phyloP scores from a whole-genome alignment of 1,284 basidiomycete genomes.

The Moesziomyces parantarcticus region DNA sequence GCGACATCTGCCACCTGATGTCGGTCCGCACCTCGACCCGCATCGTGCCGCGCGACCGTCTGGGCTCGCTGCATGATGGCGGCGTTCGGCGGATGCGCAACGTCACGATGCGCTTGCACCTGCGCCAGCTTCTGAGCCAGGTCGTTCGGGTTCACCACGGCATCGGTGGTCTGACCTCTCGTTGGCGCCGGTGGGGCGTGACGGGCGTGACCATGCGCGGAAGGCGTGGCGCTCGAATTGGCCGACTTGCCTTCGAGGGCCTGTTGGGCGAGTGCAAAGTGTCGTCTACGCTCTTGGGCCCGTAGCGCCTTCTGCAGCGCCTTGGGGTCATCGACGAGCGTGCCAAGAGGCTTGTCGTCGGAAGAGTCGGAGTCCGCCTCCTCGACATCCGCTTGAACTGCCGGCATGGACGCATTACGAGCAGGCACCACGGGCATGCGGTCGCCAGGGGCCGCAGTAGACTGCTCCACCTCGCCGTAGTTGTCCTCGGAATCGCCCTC shows the following conservation, averaged over 20 bases:
- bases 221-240: slow-evolving; percentile 12
- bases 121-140: slow-evolving; percentile 27
- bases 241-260: slow-evolving; percentile 34
- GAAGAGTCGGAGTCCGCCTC: slow-evolving; percentile 47
- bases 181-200: slow-evolving; percentile 4
- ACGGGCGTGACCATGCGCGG: slow-evolving; percentile 11
- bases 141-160: slow-evolving; percentile 31
- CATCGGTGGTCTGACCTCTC: slow-evolving; percentile 8
- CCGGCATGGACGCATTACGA: slow-evolving; percentile 14
- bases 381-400: slow-evolving; percentile 3
- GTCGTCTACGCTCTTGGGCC: slow-evolving; percentile 42
- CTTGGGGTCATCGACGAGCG: slow-evolving; percentile 46
- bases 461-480: slow-evolving; percentile 26
- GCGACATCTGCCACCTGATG: slow-evolving; percentile 7
- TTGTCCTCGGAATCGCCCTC: slow-evolving; percentile 55
- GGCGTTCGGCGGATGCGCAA: slow-evolving; percentile 21
- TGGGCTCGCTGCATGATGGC: slow-evolving; percentile 34
- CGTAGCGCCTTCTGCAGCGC: slow-evolving; percentile 45
- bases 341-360: slow-evolving; percentile 44
- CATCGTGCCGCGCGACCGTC: slow-evolving; percentile 32
- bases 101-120: slow-evolving; percentile 36
- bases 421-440: slow-evolving; percentile 16
- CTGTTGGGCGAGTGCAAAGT: slow-evolving; percentile 34
- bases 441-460: slow-evolving; percentile 8
- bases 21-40: slow-evolving; percentile 7